phyloP scores from a whole-genome alignment of 176 grass and related monocot genomes.

The Microstegium vimineum region DNA sequence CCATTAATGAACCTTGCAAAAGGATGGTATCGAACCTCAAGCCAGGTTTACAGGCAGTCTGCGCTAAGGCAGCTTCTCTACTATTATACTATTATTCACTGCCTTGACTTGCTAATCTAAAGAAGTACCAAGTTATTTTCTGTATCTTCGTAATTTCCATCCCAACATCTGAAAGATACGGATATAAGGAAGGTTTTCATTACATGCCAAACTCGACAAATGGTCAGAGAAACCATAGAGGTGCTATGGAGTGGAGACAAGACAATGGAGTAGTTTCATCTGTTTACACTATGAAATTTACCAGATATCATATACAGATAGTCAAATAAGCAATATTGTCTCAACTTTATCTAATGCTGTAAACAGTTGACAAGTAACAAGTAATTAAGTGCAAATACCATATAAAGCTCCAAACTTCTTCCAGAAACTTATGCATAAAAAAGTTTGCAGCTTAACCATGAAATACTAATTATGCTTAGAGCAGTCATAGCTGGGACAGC shows the following conservation, averaged over 20 bases:
- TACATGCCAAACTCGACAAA: constrained; percentile 11
- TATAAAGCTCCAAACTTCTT: constrained; percentile 1
- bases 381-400: not conserved
- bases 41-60: not conserved
- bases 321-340: not conserved
- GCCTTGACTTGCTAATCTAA: not conserved
- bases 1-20: constrained; percentile 3
- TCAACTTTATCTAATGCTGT: not conserved
- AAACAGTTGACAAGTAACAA: not conserved
- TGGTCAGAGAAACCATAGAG: not conserved
- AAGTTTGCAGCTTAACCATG: not conserved
- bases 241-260: constrained; percentile 23
- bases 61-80: not conserved
- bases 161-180: not conserved
- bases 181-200: not conserved
- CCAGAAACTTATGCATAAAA: not conserved
- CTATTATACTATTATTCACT: not conserved
- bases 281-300: constrained; percentile 7
- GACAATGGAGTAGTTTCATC: not conserved
- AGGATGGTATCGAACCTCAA: not conserved
- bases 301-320: constrained; percentile 5
- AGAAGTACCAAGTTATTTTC: not conserved
- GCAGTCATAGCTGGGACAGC: not conserved
- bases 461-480: not conserved
- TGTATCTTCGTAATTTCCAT: not conserved